Base-by-base conservation (phyloP, 805 yeast genomes). In the Kluyveromyces dobzhanskii region DNA sequence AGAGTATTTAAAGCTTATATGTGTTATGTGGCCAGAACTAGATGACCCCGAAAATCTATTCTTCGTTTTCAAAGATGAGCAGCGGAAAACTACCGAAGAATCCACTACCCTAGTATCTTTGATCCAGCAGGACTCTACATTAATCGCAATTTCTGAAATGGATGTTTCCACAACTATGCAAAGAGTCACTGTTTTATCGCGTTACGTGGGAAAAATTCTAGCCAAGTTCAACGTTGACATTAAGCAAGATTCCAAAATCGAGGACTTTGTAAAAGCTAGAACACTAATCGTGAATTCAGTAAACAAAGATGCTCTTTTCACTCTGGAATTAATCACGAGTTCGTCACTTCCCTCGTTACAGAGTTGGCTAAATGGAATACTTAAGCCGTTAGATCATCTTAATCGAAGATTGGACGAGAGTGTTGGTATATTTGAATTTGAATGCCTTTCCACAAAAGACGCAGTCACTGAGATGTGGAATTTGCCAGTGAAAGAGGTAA, bases 21-120 rank as follows among this genome's bases (percentile, higher is more conserved):
- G 59, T 30, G 51, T 54, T 11, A 39, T 59, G 12, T 57, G 59
- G 59, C 63, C 63, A 24, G 63, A 58, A 43, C 35, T 51, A 14
- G 54, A 47, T 26, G 56, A 54, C 31, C 61, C 60, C 10, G 18
- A 28, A 4, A 31, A 41, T 5, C 36, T 57, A 32, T 19, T 33
- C 14, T 51, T 47, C 23, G 35, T 49, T 12, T 44, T 49, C 17
- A 24, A 40, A 12, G 10, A 12, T 12, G 23, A 14, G 28, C 35
- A 13, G 12, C 13, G 6, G 5, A 44, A 43, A 5, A 46, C 36
- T 7, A 31, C 11, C 3, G 40, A 32, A 17, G 45, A 43, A 16
- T 35, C 30, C 11, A 61, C 60, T 25, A 65, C 67, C 1, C 48
- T 67, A 14, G 60, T 52, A 7, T 24, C 37, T 11, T 41, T 50